Conservation (phyloP, 2,329 filamentous ascomycete species). For the Colletotrichum aenigma region DNA sequence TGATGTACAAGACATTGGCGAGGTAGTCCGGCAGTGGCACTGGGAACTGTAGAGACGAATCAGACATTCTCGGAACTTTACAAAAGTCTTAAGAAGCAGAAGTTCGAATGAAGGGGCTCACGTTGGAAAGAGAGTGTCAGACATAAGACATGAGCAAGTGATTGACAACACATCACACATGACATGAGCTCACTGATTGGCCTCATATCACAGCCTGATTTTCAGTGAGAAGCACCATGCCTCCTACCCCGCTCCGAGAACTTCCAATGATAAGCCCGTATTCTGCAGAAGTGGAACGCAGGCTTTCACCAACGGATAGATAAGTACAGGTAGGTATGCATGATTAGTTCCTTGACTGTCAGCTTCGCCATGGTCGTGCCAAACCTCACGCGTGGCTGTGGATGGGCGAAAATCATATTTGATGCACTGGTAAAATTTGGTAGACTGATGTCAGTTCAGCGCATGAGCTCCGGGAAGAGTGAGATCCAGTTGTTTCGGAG, state of each 20-base stretch:
- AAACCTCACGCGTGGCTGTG: no score
- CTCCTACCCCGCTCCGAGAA: no score
- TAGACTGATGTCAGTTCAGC: background rate
- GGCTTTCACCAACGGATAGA: no score
- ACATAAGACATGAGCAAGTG: fast-evolving
- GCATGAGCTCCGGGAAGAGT: background rate
- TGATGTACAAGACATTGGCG: background rate
- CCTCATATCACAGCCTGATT: background rate
- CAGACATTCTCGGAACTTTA: no score
- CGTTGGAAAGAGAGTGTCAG: background rate
- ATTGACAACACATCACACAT: fast-evolving
- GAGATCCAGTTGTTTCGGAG: background rate
- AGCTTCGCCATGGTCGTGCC: no score
- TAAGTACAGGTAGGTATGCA: no score
- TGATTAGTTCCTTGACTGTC: no score
- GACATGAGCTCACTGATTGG: background rate
- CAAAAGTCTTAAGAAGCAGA: no score
- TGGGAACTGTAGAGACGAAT: no score
- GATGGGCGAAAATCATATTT: no score
- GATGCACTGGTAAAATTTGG: fast-evolving
- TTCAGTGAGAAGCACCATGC: fast-evolving
- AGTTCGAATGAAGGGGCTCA: no score
- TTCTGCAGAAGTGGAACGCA: background rate
- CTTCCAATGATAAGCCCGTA: background rate
- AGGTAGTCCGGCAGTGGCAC: background rate